A percentile compares a stretch with the other conserved stretches of the same genome.
Evolutionary conservation across 805 yeast species (phyloP).

Genomic region (Cyberlindnera xylosilytica): DNA sequence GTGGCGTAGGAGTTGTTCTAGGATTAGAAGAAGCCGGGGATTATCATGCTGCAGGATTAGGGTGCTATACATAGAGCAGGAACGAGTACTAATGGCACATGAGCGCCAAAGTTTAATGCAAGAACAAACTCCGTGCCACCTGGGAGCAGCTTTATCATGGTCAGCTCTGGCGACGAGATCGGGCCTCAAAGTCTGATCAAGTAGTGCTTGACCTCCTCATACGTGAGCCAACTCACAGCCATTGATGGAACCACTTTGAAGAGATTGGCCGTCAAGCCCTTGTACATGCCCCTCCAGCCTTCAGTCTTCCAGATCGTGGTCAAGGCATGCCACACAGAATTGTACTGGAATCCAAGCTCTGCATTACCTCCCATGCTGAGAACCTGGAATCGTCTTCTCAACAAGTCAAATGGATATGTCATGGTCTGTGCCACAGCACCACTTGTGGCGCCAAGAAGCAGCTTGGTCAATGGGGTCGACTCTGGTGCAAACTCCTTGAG

Average conservation of each 20-base stretch:
- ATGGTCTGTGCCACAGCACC: slow-evolving; percentile 89
- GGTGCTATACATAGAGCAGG: no score
- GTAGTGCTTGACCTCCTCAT: slow-evolving; percentile 63
- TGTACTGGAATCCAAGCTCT: slow-evolving; percentile 78
- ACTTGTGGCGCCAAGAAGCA: slow-evolving; percentile 77
- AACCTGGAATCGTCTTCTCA: slow-evolving; percentile 89
- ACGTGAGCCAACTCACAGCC: slow-evolving; percentile 93
- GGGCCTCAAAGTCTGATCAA: slow-evolving; percentile 20
- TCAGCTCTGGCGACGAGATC: no score
- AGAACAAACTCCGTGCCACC: no score
- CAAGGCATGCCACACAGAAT: slow-evolving; percentile 73
- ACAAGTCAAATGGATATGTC: slow-evolving; percentile 87
- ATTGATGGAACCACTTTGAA: slow-evolving; percentile 91
- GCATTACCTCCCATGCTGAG: slow-evolving; percentile 65
- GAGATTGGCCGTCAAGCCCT: slow-evolving; percentile 74
- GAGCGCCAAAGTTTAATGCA: no score
- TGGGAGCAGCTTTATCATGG: no score
- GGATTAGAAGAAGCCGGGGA: no score
- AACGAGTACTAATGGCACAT: no score
- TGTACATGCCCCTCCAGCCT: slow-evolving; percentile 70
- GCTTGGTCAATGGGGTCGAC: slow-evolving; percentile 48
- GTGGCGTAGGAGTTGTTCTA: neutral
- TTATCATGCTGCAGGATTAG: no score
- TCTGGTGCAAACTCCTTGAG: slow-evolving; percentile 51
- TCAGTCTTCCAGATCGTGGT: slow-evolving; percentile 65